Percentiles rank a stretch among this genome's conserved stretches.
These are phyloP conservation scores for Pseudocercospora vitis DNA, from an alignment of 2,329 filamentous ascomycete genomes.

Conservation along the genomic window DNA sequence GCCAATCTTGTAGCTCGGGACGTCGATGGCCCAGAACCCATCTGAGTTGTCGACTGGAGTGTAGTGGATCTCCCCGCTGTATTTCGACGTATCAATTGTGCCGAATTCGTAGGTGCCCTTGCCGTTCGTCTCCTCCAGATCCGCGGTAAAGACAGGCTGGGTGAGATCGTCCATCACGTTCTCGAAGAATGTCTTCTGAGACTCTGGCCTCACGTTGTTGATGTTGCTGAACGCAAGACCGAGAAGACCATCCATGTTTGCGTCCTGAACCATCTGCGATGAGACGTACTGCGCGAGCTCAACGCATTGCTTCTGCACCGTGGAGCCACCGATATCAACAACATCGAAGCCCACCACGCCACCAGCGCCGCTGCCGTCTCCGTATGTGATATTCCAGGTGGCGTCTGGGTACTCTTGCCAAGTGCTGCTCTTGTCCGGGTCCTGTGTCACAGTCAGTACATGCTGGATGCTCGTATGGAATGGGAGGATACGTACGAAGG, in stretches of 20 bases:
- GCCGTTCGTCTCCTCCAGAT: slow-evolving; percentile 57
- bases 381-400: slow-evolving; percentile 66
- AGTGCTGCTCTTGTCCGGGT: slow-evolving; percentile 53
- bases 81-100: slow-evolving; percentile 63
- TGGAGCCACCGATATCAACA: slow-evolving; percentile 66
- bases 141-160: slow-evolving; percentile 68
- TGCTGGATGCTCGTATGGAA: too few species aligned
- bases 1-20: slow-evolving; percentile 58
- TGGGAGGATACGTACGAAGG: too few species aligned
- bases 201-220: slow-evolving; percentile 56
- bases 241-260: slow-evolving; percentile 66
- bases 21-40: slow-evolving; percentile 70
- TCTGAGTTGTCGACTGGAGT: slow-evolving; percentile 59
- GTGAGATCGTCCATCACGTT: slow-evolving; percentile 63
- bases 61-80: slow-evolving; percentile 62
- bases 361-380: slow-evolving; percentile 62
- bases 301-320: slow-evolving; percentile 62
- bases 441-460: not conserved
- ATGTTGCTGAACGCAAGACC: slow-evolving; percentile 66
- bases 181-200: slow-evolving; percentile 73
- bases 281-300: slow-evolving; percentile 64
- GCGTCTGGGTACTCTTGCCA: slow-evolving; percentile 52
- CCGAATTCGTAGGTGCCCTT: slow-evolving; percentile 72
- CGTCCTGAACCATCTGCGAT: slow-evolving; percentile 58
- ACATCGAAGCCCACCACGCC: slow-evolving; percentile 68